Evolutionary conservation across 805 yeast genomes (phyloP), one percentile per base, ranked within the genome.

Genomic region (Candida saitoana): DNA sequence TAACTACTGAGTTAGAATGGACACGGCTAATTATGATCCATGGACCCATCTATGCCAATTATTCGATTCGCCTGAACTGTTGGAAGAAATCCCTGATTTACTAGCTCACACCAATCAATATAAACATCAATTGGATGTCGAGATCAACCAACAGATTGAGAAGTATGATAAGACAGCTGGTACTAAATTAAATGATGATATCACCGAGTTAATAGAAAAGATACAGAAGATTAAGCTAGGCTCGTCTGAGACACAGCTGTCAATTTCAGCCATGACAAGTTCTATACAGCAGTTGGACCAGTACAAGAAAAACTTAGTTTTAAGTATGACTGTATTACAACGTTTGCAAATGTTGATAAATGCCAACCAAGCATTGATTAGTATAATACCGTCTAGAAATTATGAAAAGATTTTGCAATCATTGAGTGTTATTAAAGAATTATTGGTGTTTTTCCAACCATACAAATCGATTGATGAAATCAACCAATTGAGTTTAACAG

Each of bases 381-480:
- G 62, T 5, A 65, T 77, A 39, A 65, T 76, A 1, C 62, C 69
- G 17, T 67, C 65, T 9, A 71, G 74, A 38, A 68, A 76, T 39
- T 79, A 79, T 54, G 52, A 57, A 30, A 82, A 84, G 41, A 81
- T 87, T 19, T 69, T 74, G 5, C 77, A 75, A 33, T 64, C 83
- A 16, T 65, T 88, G 32, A 76, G 80, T 14, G 95, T 87, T 1
- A 90, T 86, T 11, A 67, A 79, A 25, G 93, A 86, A 50, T 71
- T 88, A 40, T 73, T 84, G 61, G 74, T 71, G 31, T 83, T 80
- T 61, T 88, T 88, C 69, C 80, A 80, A 54, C 79, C 87, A 0
- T 91, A 84, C 62, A 81, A 91, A 57, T 81, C 93, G 33, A 84
- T 93, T 27, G 85, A 84, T 45, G 93, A 87, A 49, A 80, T 88